phyloP scores from a whole-genome alignment of 2,329 filamentous ascomycete species.

The Sclerotinia sclerotiorum region DNA sequence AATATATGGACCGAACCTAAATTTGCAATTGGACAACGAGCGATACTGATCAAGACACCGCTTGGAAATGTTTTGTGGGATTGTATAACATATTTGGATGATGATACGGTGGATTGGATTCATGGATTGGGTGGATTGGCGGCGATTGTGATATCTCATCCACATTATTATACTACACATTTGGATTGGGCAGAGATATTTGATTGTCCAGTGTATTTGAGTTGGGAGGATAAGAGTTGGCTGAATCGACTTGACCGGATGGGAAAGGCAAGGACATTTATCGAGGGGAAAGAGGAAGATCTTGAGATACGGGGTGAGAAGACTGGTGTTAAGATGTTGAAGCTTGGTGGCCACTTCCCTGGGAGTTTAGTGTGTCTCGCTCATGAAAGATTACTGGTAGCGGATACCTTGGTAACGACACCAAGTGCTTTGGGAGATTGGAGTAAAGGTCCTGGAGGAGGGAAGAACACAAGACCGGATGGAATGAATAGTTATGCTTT shows the following conservation, averaged over 20 bases:
- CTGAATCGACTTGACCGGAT: slow-evolving; percentile 48
- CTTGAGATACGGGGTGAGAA: slow-evolving; percentile 43
- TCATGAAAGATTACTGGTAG: slow-evolving; percentile 63
- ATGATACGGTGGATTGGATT: slow-evolving; percentile 59
- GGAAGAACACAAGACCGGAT: slow-evolving; percentile 43
- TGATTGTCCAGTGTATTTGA: slow-evolving; percentile 66
- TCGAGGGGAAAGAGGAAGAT: slow-evolving; percentile 45
- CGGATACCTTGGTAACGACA: slow-evolving; percentile 74
- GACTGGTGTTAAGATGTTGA: slow-evolving; percentile 60
- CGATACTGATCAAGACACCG: slow-evolving; percentile 64
- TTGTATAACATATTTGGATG: slow-evolving; percentile 68
- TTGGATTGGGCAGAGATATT: slow-evolving; percentile 71
- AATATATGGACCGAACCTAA: slow-evolving; percentile 54
- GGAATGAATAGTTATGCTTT: slow-evolving; percentile 62
- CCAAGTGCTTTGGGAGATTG: slow-evolving; percentile 56
- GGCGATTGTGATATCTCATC: slow-evolving; percentile 76
- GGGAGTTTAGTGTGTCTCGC: slow-evolving; percentile 69
- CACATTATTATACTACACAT: slow-evolving; percentile 80
- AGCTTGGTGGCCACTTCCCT: slow-evolving; percentile 77
- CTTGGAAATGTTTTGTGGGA: slow-evolving; percentile 79
- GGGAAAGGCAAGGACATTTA: slow-evolving; percentile 48
- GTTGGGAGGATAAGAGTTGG: slow-evolving; percentile 66
- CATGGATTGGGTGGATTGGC: slow-evolving; percentile 61
- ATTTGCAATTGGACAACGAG: slow-evolving; percentile 74
- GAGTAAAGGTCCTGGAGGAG: slow-evolving; percentile 46